Evolutionary conservation across 352 stramenopile genomes (phyloP).

Genomic region (Phytophthora capsici): DNA sequence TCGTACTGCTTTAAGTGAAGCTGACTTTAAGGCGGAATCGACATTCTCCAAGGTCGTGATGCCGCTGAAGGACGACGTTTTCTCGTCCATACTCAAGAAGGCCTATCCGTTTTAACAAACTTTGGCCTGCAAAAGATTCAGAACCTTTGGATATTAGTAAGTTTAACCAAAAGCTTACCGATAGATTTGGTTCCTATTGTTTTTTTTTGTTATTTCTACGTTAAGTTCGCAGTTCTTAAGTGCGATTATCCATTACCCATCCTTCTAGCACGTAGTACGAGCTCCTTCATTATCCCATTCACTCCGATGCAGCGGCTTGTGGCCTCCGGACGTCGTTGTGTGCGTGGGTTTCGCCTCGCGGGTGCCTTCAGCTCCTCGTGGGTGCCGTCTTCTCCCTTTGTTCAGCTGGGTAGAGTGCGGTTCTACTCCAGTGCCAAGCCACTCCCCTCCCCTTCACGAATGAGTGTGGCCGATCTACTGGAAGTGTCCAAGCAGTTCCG

Average conservation of each 20-base stretch:
- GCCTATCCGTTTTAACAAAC: constrained; percentile 11
- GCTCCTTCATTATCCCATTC: neutral
- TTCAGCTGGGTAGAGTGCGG: neutral
- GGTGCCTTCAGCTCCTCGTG: constrained; percentile 1
- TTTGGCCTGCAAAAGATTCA: neutral
- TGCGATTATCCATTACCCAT: constrained; percentile 7
- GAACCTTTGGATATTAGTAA: constrained; percentile 3
- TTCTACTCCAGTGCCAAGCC: constrained; percentile 27
- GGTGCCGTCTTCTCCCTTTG: neutral
- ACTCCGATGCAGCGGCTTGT: constrained; percentile 20
- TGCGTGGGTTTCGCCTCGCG: constrained; percentile 8
- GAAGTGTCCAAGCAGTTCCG: constrained; percentile 76
- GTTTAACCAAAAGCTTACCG: too few species aligned
- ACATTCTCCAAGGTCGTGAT: neutral
- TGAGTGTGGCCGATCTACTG: constrained; percentile 74
- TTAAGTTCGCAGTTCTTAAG: neutral
- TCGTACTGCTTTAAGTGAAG: constrained; percentile 1
- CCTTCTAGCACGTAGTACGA: neutral
- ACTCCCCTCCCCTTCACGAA: constrained; percentile 46
- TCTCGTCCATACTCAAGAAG: neutral
- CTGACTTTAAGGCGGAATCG: constrained; percentile 2
- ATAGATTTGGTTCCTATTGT: too few species aligned
- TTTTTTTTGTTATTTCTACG: too few species aligned
- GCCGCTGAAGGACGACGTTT: neutral
- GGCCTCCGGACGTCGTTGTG: constrained; percentile 12